These are phyloP conservation scores for Penicillium sp. DNA, from an alignment of 2,329 filamentous ascomycete species.

Conservation along the genomic window DNA sequence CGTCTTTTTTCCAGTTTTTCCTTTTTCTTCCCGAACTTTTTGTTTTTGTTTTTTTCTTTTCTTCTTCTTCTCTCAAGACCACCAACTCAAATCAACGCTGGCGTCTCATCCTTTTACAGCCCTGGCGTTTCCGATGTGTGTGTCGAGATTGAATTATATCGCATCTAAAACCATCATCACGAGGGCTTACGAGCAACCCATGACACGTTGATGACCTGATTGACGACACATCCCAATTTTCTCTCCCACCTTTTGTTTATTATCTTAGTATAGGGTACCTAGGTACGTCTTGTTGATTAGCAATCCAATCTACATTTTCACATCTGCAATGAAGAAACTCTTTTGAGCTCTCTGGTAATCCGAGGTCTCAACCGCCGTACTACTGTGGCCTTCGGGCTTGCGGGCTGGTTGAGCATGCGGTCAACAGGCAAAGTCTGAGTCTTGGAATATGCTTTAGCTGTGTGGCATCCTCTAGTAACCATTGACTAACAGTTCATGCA, in stretches of 20 bases:
- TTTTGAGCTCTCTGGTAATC: constrained; percentile 47
- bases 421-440: constrained; percentile 47
- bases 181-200: constrained; percentile 51
- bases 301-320: not conserved
- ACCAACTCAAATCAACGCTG: constrained; percentile 74
- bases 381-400: constrained; percentile 15
- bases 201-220: constrained; percentile 50
- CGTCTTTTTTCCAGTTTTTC: constrained; percentile 32
- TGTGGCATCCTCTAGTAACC: not conserved
- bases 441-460: constrained; percentile 1
- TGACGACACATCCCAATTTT: constrained; percentile 39
- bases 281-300: constrained; percentile 20
- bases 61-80: constrained; percentile 57
- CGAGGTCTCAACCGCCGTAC: constrained; percentile 44
- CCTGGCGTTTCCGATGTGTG: constrained; percentile 69
- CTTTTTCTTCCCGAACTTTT: constrained; percentile 15
- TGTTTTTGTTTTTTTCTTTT: constrained; percentile 26
- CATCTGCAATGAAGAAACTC: constrained; percentile 37
- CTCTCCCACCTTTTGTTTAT: not conserved
- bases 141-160: constrained; percentile 65
- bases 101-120: constrained; percentile 56
- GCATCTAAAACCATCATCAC: constrained; percentile 81
- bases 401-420: constrained; percentile 46
- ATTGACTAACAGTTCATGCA: not conserved
- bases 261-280: constrained; percentile 22